Evolutionary conservation across 1,139 yeast species (phyloP), one percentile per base, ranked within the genome.

Genomic region (Arxiozyma slooffiae): DNA sequence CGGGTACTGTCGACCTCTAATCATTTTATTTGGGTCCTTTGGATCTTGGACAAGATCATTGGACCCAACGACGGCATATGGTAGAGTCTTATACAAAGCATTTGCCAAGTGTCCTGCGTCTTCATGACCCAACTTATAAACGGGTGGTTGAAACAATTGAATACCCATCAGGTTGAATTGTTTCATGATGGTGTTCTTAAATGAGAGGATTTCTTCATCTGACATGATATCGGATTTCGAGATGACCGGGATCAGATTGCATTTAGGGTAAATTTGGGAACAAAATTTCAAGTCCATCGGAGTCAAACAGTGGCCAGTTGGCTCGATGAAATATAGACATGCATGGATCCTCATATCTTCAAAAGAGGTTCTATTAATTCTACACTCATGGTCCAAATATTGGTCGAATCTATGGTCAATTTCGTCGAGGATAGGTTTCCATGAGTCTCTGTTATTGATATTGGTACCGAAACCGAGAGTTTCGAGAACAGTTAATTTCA

Each of bases 381-480:
- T 83, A 65, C 89, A 88, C 73, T 94, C 98, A 47, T 83, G 81
- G 70, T 92, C 97, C 70, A 92, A 80, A 67, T 82, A 90, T 58
- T 79, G 77, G 69, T 92, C 96, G 66, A 85, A 94, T 64, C 97
- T 81, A 57, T 75, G 70, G 67, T 89, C 87, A 65, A 94, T 83
- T 69, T 90, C 96, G 54, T 86, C 90, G 52, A 90, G 85, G 60
- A 94, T 87, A 54, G 97, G 96, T 67, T 80, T 81, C 97, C 97
- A 94, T 26, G 95, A 77, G 62, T 88, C 90, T 44, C 81, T 73
- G 70, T 89, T 92, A 72, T 92, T 87, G 66, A 92, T 82, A 48
- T 82, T 79, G 63, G 88, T 97, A 58, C 97, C 98, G 69, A 88
- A 94, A 1, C 97, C 97, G 30, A 95, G 95, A 37, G 97, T 81